Evolutionary conservation across 2,329 filamentous ascomycete genomes (phyloP).

Genomic region (Stagonosporopsis cucurbitacearum): DNA sequence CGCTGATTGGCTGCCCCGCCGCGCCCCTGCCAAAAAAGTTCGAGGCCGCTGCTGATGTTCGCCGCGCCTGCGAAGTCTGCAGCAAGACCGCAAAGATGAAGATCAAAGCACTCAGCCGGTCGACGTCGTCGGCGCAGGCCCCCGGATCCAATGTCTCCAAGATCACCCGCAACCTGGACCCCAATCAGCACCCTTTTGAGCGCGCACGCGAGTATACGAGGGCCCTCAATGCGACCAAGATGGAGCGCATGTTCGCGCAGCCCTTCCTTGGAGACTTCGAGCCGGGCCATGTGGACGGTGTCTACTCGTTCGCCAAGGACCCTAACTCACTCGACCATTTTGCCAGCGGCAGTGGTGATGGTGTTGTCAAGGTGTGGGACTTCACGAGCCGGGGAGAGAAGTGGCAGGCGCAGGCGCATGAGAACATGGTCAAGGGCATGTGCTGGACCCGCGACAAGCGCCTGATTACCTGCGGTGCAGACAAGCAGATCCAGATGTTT

Average conservation of each 20-base stretch:
- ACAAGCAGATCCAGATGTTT: conserved; percentile 87
- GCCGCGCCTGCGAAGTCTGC: conserved; percentile 15
- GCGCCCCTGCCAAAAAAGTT: conserved; percentile 20
- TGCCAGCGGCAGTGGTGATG: conserved; percentile 66
- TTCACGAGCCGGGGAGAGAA: conserved; percentile 74
- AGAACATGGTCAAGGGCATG: conserved; percentile 91
- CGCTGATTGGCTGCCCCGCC: conserved; percentile 27
- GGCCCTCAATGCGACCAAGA: conserved; percentile 83
- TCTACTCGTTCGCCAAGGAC: conserved; percentile 58
- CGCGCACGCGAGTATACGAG: conserved; percentile 84
- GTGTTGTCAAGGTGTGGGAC: conserved; percentile 93
- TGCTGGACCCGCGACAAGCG: conserved; percentile 88
- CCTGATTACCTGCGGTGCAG: conserved; percentile 83
- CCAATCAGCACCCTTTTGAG: conserved; percentile 88
- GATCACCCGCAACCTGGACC: conserved; percentile 76
- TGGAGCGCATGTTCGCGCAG: conserved; percentile 89
- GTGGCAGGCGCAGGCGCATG: conserved; percentile 82
- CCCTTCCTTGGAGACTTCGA: conserved; percentile 89
- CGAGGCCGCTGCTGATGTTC: conserved; percentile 5
- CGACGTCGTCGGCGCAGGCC: conserved; percentile 68
- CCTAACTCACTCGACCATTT: conserved; percentile 56
- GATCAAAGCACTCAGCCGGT: conserved; percentile 68
- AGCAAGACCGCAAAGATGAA: conserved; percentile 43
- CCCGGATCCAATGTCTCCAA: conserved; percentile 70
- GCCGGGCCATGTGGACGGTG: conserved; percentile 87